Evolutionary conservation across 192 early-diverging fungal genomes (phyloP).

Genomic region (Spinellus fusiger): DNA sequence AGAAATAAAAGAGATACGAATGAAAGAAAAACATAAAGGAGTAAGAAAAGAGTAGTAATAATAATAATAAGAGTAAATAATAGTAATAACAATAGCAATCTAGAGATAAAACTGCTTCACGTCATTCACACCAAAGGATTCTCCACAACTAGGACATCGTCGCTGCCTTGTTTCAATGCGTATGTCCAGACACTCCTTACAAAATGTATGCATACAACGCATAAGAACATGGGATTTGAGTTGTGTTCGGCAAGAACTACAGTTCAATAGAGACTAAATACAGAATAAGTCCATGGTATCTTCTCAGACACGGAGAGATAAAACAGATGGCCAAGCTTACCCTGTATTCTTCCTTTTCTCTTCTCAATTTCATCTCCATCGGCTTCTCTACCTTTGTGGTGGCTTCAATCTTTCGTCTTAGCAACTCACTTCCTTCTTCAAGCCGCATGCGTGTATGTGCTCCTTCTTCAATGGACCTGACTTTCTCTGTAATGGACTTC

Average conservation of each 20-base stretch:
- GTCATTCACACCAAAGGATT: constrained; percentile 77
- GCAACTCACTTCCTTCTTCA: constrained; percentile 57
- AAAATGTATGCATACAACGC: constrained; percentile 96
- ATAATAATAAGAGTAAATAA: background rate
- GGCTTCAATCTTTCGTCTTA: constrained; percentile 55
- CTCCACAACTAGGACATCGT: constrained; percentile 86
- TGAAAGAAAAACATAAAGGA: background rate
- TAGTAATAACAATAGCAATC: no score
- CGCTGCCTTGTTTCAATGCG: constrained; percentile 78
- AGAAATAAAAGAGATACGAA: background rate
- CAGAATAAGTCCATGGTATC: no score
- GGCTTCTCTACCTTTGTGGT: constrained; percentile 54
- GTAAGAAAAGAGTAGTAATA: background rate
- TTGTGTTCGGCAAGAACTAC: constrained; percentile 76
- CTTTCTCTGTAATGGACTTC: constrained; percentile 6
- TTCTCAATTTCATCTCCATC: constrained; percentile 51
- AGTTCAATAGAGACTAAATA: constrained; percentile 79
- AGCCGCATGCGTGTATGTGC: constrained; percentile 46
- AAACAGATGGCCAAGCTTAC: constrained; percentile 10
- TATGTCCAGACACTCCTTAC: constrained; percentile 84
- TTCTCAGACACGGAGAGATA: no score
- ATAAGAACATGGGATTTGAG: constrained; percentile 82
- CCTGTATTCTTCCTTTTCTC: constrained; percentile 46
- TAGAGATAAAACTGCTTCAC: constrained; percentile 79
- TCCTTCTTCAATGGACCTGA: constrained; percentile 29